Conservation (phyloP, 1,284 basidiomycete species). For the Austroboletus niveus region DNA sequence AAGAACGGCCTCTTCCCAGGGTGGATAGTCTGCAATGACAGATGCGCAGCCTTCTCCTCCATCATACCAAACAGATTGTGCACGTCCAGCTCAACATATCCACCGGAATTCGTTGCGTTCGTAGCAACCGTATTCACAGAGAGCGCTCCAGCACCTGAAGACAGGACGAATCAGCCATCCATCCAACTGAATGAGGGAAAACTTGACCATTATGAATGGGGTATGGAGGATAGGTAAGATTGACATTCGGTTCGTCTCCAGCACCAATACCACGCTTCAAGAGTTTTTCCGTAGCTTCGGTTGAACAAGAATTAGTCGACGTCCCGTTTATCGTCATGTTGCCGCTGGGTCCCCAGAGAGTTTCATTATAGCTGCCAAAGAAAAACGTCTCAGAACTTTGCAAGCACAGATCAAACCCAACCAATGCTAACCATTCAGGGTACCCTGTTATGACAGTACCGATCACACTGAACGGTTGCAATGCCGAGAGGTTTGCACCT, state of each 20-base stretch:
- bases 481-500: slow-evolving; percentile 45
- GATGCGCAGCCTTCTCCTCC: slow-evolving; percentile 38
- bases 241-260: slow-evolving; percentile 42
- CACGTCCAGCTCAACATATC: slow-evolving; percentile 38
- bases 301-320: slow-evolving; percentile 45
- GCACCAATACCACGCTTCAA: slow-evolving; percentile 35
- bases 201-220: slow-evolving; percentile 65
- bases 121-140: slow-evolving; percentile 32
- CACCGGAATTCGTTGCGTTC: slow-evolving; percentile 41
- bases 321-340: slow-evolving; percentile 73
- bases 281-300: slow-evolving; percentile 3
- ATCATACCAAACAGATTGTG: slow-evolving; percentile 45
- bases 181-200: background rate
- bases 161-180: background rate
- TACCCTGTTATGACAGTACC: slow-evolving; percentile 50
- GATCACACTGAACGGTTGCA: slow-evolving; percentile 38
- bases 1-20: slow-evolving; percentile 43
- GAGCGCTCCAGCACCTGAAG: slow-evolving; percentile 26
- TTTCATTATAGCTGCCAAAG: slow-evolving; percentile 56
- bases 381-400: background rate
- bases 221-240: slow-evolving; percentile 62
- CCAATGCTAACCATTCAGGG: slow-evolving; percentile 55
- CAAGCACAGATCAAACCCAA: background rate
- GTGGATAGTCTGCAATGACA: slow-evolving; percentile 33
- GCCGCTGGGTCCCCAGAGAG: slow-evolving; percentile 63